Evolutionary conservation across 306 rosid species (phyloP).

Genomic region (Hippophae gyantsensis): DNA sequence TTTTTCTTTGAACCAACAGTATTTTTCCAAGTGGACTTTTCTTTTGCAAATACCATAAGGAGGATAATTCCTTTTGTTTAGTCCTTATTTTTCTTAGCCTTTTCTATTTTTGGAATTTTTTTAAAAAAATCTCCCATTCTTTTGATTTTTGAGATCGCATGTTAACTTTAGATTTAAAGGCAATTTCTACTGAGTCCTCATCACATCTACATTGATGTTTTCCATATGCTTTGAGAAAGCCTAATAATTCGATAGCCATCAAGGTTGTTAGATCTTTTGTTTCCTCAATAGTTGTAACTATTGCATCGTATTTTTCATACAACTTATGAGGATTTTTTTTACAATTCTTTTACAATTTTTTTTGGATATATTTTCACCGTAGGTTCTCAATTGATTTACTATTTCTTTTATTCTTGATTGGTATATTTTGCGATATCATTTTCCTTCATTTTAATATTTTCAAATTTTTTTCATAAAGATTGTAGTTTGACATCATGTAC

Average conservation of each 20-base stretch:
- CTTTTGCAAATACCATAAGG: not conserved
- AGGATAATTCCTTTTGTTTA: too few relatives aligned
- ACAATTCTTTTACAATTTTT: too few relatives aligned
- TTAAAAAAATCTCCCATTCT: not conserved
- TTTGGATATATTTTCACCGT: not conserved
- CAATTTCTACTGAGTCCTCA: not conserved
- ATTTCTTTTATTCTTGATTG: not conserved
- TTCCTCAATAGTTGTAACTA: not conserved
- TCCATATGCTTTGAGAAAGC: constrained; percentile 1
- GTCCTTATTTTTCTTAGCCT: not conserved
- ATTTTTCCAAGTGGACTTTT: constrained; percentile 1
- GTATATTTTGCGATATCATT: not conserved
- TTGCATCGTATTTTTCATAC: not conserved
- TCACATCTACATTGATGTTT: not conserved
- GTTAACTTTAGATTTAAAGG: not conserved
- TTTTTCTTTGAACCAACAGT: constrained; percentile 2
- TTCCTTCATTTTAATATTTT: constrained; percentile 7
- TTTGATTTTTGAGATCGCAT: not conserved
- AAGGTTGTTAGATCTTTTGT: not conserved
- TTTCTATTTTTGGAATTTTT: not conserved
- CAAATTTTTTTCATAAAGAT: not conserved
- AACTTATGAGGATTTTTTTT: not conserved
- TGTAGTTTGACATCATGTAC: not conserved
- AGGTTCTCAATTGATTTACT: constrained; percentile 4
- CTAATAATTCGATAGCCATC: not conserved